A percentile compares a stretch with the other conserved stretches of the same genome.
Conservation (phyloP, 768 basidiomycete species). For the Krasilnikovozyma curviuscula region DNA sequence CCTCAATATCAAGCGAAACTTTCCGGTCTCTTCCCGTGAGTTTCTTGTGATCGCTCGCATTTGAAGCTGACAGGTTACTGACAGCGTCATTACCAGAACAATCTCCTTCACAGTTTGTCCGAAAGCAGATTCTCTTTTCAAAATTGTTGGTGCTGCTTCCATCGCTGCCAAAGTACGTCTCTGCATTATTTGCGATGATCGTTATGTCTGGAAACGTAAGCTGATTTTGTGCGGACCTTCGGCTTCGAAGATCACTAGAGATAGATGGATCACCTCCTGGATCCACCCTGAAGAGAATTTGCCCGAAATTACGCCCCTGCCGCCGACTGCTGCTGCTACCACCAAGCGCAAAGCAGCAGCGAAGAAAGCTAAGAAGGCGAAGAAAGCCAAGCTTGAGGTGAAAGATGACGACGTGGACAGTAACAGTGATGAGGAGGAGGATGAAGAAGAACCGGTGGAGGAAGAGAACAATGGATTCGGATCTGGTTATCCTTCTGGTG, state of each 20-base stretch:
- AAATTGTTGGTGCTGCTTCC: constrained; percentile 90
- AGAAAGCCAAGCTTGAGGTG: constrained; percentile 12
- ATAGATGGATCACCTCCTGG: constrained; percentile 10
- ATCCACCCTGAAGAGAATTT: constrained; percentile 7
- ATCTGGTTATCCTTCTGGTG: constrained; percentile 9
- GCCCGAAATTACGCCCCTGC: neutral
- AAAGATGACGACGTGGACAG: constrained; percentile 4
- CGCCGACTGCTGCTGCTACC: neutral
- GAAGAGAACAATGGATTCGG: constrained; percentile 5
- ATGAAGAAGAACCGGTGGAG: constrained; percentile 6
- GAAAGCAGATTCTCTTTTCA: constrained; percentile 90
- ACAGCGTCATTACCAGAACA: constrained; percentile 21
- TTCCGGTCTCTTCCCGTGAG: constrained; percentile 48
- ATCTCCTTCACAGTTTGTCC: constrained; percentile 72
- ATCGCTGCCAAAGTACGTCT: constrained; percentile 80
- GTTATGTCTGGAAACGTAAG: neutral
- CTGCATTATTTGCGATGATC: neutral
- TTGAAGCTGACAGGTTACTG: neutral
- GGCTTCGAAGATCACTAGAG: constrained; percentile 10
- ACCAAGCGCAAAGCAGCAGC: constrained; percentile 3
- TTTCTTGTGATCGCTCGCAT: neutral
- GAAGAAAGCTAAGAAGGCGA: constrained; percentile 11
- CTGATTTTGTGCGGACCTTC: neutral
- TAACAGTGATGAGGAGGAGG: constrained; percentile 12
- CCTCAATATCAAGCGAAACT: constrained; percentile 69